Evolutionary conservation across 306 rosid genomes (phyloP), one percentile per base, ranked within the genome.

Genomic region (Prunus dulcis): DNA sequence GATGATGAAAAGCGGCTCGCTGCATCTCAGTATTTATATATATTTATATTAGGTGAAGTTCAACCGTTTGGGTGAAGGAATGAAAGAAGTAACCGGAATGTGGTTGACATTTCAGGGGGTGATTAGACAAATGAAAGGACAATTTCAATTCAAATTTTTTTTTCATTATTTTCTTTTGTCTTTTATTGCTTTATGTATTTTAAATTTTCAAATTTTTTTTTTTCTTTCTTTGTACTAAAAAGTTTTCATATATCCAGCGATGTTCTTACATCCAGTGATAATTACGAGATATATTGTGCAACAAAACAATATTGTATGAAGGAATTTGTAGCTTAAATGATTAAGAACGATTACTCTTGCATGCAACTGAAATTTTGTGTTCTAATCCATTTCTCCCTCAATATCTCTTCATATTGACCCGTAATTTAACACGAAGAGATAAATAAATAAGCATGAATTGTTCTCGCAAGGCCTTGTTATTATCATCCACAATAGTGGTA

Each of bases 21-120:
- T 74, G 79, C 90, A 80, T 95, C 88, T 79, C 73, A 25, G 78
- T 88, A 86, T 94, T 88, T 95, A 92, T 95, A 90, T 79, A 27
- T 55, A 64, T 52, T 34, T 60, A 50, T 75, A 50, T 56, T 14
- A 46, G 78, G 58, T 71, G 66, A 55, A 55, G 74, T 72, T 64
- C 28, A 75, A 69, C 52, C 51, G 41, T 76, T 71, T 71, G 68
- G 23, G 38, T 18, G 61, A 58, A 75, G 23, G 79, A 84, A 18
- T 71, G 80, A 71, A 78, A 84, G 73, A 73, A 78, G 84, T 75
- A 75, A 83, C 84, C 45, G 74, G 86, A 51, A 67, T 77, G 81
- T 73, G 85, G 92, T 93, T 88, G 90, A 91, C 90, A 86, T 87
- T 84, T 91, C 82, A 70, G 76, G 81, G 61, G 79, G 67, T 89